phyloP scores from a whole-genome alignment of 2,329 filamentous ascomycete genomes.

The Claviceps pusilla region DNA sequence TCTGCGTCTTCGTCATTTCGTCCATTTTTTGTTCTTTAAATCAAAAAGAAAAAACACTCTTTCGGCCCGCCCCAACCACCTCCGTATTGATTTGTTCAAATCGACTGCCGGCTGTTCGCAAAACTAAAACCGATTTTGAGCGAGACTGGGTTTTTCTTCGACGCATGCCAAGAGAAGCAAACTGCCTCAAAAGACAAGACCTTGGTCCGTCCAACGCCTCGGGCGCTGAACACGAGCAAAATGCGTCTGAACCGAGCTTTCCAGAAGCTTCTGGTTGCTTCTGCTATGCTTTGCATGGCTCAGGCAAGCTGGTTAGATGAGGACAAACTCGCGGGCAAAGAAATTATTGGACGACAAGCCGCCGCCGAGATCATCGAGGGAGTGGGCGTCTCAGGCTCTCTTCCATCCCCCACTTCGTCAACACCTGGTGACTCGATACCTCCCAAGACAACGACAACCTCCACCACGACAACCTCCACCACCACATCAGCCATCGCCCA shows the following conservation, averaged over 20 bases:
- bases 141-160: background rate
- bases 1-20: too few species aligned
- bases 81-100: background rate
- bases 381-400: background rate
- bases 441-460: too few species aligned
- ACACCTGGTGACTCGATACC: background rate
- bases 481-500: background rate
- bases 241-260: conserved; percentile 35
- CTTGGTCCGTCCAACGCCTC: background rate
- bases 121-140: background rate
- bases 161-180: background rate
- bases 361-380: conserved; percentile 4
- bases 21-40: background rate
- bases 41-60: too few species aligned
- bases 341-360: conserved; percentile 10
- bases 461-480: background rate
- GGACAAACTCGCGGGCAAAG: conserved; percentile 9
- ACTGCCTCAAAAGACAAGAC: background rate
- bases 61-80: background rate
- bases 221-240: background rate
- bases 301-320: conserved; percentile 25
- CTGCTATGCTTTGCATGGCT: conserved; percentile 30
- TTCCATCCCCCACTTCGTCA: background rate
- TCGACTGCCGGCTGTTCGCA: background rate
- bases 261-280: conserved; percentile 32